These are phyloP conservation scores for Fragaria ananassa DNA, from an alignment of 306 rosid species.

Conservation along the genomic window DNA sequence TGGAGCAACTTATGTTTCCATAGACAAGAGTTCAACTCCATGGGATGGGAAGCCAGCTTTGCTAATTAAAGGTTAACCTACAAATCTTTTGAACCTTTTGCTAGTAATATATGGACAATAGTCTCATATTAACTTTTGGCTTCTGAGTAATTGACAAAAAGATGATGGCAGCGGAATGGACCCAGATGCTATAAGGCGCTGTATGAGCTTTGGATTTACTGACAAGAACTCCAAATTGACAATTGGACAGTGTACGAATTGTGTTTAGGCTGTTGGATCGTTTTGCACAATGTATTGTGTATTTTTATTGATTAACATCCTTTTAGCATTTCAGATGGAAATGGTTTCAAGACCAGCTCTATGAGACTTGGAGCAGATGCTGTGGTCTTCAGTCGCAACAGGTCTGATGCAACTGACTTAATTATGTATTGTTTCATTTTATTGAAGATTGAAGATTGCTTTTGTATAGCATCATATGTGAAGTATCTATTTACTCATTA, in stretches of 20 bases:
- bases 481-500: not conserved
- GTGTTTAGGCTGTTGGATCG: slow-evolving; percentile 13
- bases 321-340: slow-evolving; percentile 75
- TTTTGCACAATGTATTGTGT: slow-evolving; percentile 14
- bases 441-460: not conserved
- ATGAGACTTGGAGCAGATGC: slow-evolving; percentile 99
- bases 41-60: slow-evolving; percentile 71
- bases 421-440: not conserved
- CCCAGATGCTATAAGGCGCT: slow-evolving; percentile 74
- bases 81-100: not conserved
- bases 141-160: slow-evolving; percentile 29
- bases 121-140: slow-evolving; percentile 13
- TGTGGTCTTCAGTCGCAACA: slow-evolving; percentile 72
- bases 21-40: slow-evolving; percentile 75
- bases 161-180: slow-evolving; percentile 97
- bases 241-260: slow-evolving; percentile 78
- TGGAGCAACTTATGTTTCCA: slow-evolving; percentile 83
- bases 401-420: slow-evolving; percentile 38
- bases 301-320: slow-evolving; percentile 26
- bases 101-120: not conserved
- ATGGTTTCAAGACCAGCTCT: slow-evolving; percentile 92
- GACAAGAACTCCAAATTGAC: slow-evolving; percentile 63
- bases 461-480: not conserved
- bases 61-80: slow-evolving; percentile 60
- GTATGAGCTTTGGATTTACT: slow-evolving; percentile 96